Evolutionary conservation across 169 alveolate species (phyloP).

Genomic region (Plasmodium gonderi): DNA sequence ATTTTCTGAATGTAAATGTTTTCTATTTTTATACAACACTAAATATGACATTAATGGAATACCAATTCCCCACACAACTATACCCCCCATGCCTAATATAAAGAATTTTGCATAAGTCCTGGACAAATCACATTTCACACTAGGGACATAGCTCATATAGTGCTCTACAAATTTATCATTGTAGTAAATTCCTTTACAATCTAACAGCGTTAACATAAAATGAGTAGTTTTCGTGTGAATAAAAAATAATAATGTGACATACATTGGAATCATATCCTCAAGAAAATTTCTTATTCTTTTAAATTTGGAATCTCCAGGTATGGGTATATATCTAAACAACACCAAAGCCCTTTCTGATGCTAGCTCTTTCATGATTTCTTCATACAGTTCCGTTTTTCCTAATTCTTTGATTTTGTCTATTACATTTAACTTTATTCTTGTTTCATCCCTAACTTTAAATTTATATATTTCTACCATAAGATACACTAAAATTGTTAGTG

Average conservation of each 20-base stretch:
- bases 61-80: constrained; percentile 89
- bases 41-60: constrained; percentile 85
- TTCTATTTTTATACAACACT: constrained; percentile 83
- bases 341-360: constrained; percentile 84
- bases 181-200: constrained; percentile 81
- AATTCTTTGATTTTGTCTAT: constrained; percentile 75
- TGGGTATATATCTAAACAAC: constrained; percentile 86
- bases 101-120: constrained; percentile 81
- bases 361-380: constrained; percentile 78
- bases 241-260: constrained; percentile 88
- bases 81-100: constrained; percentile 83
- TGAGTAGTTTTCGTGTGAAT: constrained; percentile 85
- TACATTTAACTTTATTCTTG: constrained; percentile 75
- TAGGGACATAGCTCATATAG: constrained; percentile 74
- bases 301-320: constrained; percentile 86
- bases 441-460: constrained; percentile 56
- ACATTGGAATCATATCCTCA: constrained; percentile 90
- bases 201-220: constrained; percentile 84
- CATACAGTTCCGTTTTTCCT: constrained; percentile 71
- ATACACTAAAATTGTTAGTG: constrained; percentile 83
- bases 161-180: constrained; percentile 74
- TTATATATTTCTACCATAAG: constrained; percentile 66
- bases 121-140: constrained; percentile 81
- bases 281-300: constrained; percentile 80
- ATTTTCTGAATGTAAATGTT: constrained; percentile 81